These are phyloP conservation scores for Quercus berberidifolia DNA, from an alignment of 306 rosid genomes.

Conservation along the genomic window DNA sequence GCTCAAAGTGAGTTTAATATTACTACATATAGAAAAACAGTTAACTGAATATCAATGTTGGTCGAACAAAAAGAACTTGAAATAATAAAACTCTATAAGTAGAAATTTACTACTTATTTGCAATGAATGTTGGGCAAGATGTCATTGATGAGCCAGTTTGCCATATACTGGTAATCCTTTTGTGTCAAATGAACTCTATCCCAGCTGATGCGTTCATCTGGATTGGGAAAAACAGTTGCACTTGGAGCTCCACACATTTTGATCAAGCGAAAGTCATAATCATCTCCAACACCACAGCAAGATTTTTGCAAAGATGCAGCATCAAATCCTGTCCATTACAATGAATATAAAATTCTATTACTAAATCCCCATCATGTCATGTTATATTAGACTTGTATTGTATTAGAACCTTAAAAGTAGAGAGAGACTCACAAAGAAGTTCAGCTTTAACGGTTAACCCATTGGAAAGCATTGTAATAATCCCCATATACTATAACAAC, in stretches of 20 bases:
- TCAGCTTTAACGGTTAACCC: conserved; percentile 3
- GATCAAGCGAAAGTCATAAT: neutral
- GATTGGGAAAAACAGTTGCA: neutral
- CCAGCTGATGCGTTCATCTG: conserved; percentile 7
- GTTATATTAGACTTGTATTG: neutral
- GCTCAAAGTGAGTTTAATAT: no score
- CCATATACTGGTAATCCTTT: neutral
- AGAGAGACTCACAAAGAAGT: neutral
- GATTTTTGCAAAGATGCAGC: conserved; percentile 16
- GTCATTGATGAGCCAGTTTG: conserved; percentile 13
- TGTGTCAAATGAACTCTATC: conserved; percentile 21
- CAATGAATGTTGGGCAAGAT: conserved; percentile 3
- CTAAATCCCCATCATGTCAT: neutral
- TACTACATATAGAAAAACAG: no score
- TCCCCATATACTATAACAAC: conserved; percentile 11
- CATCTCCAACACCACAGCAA: conserved; percentile 20
- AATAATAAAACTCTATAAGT: no score
- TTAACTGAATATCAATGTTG: no score
- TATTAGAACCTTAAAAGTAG: neutral
- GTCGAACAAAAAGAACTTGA: no score
- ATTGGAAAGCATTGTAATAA: conserved; percentile 7
- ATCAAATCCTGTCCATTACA: conserved; percentile 10
- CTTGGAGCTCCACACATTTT: conserved; percentile 2
- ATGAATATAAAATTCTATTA: neutral
- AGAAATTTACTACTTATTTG: neutral